Evolutionary conservation across 2,329 filamentous ascomycete species (phyloP).

Genomic region (Pseudohalonectria lignicola): DNA sequence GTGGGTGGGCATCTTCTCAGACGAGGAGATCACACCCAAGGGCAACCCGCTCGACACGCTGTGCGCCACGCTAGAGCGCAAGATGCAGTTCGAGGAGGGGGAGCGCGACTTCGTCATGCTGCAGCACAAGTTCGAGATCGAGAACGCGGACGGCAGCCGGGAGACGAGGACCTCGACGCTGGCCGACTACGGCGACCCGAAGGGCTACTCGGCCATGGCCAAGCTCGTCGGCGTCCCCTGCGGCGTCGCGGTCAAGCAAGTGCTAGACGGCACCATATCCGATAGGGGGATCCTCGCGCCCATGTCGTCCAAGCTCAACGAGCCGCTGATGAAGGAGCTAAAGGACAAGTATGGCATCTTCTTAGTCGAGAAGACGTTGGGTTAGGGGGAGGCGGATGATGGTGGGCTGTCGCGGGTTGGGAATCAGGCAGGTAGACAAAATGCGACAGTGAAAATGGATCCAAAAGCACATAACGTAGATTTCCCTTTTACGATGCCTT

Average conservation of each 20-base stretch:
- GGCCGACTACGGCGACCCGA: slow-evolving; percentile 68
- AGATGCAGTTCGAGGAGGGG: slow-evolving; percentile 76
- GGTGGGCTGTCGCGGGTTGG: no score
- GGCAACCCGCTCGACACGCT: slow-evolving; percentile 84
- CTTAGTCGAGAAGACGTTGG: slow-evolving; percentile 54
- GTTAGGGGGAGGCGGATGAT: no score
- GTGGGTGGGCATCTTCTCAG: slow-evolving; percentile 56
- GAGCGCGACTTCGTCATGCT: slow-evolving; percentile 78
- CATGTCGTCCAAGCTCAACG: slow-evolving; percentile 52
- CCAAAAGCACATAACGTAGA: no score
- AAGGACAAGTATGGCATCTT: slow-evolving; percentile 67
- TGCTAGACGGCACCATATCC: slow-evolving; percentile 52
- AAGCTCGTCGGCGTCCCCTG: slow-evolving; percentile 62
- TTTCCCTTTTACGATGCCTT: no score
- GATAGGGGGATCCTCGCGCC: slow-evolving; percentile 58
- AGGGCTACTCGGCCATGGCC: slow-evolving; percentile 76
- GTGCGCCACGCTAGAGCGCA: slow-evolving; percentile 78
- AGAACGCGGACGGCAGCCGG: slow-evolving; percentile 66
- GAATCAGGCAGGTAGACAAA: no score
- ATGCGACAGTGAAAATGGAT: no score
- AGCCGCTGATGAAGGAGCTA: slow-evolving; percentile 64
- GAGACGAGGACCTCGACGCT: slow-evolving; percentile 75
- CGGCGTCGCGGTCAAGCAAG: slow-evolving; percentile 49
- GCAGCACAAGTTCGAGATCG: slow-evolving; percentile 76
- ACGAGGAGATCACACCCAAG: slow-evolving; percentile 56